A percentile compares a stretch with the other conserved stretches of the same genome.
Conservation (phyloP, 1,284 basidiomycete species). For the Cryptococcus neoformans region DNA sequence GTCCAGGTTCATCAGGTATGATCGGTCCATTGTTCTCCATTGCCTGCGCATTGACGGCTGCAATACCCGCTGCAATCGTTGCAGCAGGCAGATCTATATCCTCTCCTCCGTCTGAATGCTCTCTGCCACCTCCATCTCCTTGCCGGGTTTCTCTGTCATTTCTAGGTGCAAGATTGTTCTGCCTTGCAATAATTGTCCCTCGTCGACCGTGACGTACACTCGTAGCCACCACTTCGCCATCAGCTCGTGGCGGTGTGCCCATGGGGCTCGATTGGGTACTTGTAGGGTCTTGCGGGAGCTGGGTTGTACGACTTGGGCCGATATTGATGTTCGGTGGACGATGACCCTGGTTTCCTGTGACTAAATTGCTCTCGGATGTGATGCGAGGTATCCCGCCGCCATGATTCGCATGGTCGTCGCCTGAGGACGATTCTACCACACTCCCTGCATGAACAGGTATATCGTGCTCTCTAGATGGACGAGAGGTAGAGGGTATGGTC, state of each 20-base stretch:
- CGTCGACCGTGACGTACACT: conserved; percentile 16
- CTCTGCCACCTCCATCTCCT: conserved; percentile 29
- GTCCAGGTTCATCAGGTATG: conserved; percentile 22
- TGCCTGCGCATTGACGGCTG: conserved; percentile 34
- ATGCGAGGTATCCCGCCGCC: conserved; percentile 28
- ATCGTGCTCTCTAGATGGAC: conserved; percentile 27
- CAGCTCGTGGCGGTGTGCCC: conserved; percentile 35
- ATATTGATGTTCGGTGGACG: conserved; percentile 25
- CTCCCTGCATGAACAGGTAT: background rate
- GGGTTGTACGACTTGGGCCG: conserved; percentile 24
- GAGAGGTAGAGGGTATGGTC: conserved; percentile 24
- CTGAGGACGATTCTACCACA: conserved; percentile 18
- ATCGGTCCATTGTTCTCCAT: conserved; percentile 28
- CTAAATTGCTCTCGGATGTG: conserved; percentile 36
- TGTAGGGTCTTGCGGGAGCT: conserved; percentile 29
- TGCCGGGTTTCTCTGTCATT: conserved; percentile 21
- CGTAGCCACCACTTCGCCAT: conserved; percentile 12
- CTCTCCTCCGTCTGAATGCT: conserved; percentile 36
- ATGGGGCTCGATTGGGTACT: conserved; percentile 47
- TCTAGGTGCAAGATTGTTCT: conserved; percentile 24
- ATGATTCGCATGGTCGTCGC: conserved; percentile 18
- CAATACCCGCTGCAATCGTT: conserved; percentile 34
- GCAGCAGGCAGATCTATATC: conserved; percentile 39
- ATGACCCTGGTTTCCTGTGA: conserved; percentile 7
- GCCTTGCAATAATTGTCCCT: conserved; percentile 44